Percentiles rank a stretch among this genome's conserved stretches.
Evolutionary conservation across 441 rosid species (phyloP).

Genomic region (Syzygium malaccense): DNA sequence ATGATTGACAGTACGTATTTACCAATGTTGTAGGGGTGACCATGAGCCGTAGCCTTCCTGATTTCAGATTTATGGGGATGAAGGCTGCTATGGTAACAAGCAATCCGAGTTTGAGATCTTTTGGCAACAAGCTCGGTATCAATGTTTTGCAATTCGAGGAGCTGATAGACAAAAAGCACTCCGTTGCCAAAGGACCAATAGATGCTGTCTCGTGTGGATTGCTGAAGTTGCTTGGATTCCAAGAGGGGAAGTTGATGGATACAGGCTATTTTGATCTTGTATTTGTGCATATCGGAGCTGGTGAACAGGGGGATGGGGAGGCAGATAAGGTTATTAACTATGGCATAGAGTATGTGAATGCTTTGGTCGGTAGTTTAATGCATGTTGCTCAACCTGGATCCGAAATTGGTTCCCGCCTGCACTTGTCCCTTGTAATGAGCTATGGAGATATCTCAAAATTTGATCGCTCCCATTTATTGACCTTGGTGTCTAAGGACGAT

Average conservation of each 20-base stretch:
- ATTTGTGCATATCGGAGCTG: constrained; percentile 53
- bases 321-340: constrained; percentile 6
- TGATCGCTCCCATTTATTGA: constrained; percentile 24
- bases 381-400: constrained; percentile 44
- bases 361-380: constrained; percentile 46
- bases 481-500: constrained; percentile 27
- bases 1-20: neutral
- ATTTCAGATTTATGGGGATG: constrained; percentile 73
- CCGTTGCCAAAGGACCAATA: constrained; percentile 9
- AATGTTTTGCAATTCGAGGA: constrained; percentile 29
- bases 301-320: constrained; percentile 18
- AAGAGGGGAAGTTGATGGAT: constrained; percentile 42
- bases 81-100: constrained; percentile 63
- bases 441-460: constrained; percentile 43
- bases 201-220: constrained; percentile 27
- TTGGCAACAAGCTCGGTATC: constrained; percentile 48
- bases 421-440: constrained; percentile 70
- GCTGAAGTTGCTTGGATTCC: constrained; percentile 64
- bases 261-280: constrained; percentile 53
- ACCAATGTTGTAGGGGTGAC: neutral
- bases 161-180: constrained; percentile 18
- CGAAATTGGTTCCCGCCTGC: constrained; percentile 52
- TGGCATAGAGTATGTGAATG: constrained; percentile 30
- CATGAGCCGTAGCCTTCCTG: neutral
- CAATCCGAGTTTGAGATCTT: constrained; percentile 34